phyloP scores from a whole-genome alignment of 768 basidiomycete species.

The Lenzites betulinus region DNA sequence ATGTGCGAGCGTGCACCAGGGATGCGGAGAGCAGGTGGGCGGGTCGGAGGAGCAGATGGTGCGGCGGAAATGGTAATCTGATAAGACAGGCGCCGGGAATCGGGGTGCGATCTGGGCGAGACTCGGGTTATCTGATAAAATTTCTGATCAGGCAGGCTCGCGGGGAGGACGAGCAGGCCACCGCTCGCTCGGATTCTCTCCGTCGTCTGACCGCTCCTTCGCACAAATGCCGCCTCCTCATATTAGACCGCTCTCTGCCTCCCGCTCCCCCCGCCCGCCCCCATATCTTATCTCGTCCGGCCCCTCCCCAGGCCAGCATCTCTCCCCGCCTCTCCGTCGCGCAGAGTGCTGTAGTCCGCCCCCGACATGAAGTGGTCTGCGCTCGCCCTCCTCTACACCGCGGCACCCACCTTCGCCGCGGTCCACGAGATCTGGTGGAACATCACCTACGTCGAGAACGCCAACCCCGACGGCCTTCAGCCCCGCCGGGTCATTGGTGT shows the following conservation, averaged over 20 bases:
- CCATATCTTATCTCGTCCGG: constrained; percentile 9
- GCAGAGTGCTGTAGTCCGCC: constrained; percentile 6
- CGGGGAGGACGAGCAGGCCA: too few species aligned
- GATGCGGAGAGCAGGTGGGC: neutral
- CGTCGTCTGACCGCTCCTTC: constrained; percentile 1
- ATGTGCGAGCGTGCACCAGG: neutral
- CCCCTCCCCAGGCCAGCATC: constrained; percentile 12
- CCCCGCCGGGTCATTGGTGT: constrained; percentile 82
- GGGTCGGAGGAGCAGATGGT: neutral
- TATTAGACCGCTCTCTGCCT: constrained; percentile 12
- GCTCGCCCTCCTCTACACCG: constrained; percentile 34
- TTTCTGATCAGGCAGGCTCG: constrained; percentile 14
- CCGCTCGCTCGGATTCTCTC: neutral
- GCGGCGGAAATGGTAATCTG: constrained; percentile 13
- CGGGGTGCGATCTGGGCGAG: constrained; percentile 6
- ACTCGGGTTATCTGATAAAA: constrained; percentile 24
- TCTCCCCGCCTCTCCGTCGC: neutral
- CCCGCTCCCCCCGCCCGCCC: constrained; percentile 13
- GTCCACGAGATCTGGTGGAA: constrained; percentile 88
- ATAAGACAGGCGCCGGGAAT: constrained; percentile 17
- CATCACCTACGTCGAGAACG: constrained; percentile 77
- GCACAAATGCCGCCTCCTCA: constrained; percentile 14
- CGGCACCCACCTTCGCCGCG: constrained; percentile 54
- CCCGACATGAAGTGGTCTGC: constrained; percentile 24
- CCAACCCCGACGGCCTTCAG: constrained; percentile 82